A percentile compares a stretch with the other conserved stretches of the same genome.
Conservation (phyloP, 805 yeast genomes). For the Ogataea pini region DNA sequence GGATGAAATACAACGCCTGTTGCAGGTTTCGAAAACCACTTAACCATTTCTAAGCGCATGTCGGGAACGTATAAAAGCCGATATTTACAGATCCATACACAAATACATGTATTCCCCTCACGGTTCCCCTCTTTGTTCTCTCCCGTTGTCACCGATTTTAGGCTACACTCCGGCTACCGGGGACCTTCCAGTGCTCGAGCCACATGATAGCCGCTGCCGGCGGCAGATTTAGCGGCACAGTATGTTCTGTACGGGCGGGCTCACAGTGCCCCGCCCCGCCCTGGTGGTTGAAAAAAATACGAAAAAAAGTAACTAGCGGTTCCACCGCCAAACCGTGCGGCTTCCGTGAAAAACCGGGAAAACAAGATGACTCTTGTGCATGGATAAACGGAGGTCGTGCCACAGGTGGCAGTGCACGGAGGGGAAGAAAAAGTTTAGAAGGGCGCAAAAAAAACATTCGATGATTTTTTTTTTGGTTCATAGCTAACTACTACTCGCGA, state of each 20-base stretch:
- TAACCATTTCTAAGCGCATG: not conserved
- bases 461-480: not conserved
- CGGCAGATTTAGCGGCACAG: not conserved
- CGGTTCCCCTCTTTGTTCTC: constrained; percentile 8
- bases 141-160: constrained; percentile 9
- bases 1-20: not conserved
- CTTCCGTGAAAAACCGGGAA: constrained; percentile 8
- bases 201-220: constrained; percentile 2
- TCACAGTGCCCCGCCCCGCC: constrained; percentile 5
- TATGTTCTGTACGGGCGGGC: not conserved
- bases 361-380: constrained; percentile 7
- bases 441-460: too few relatives aligned
- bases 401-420: not conserved
- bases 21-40: too few relatives aligned
- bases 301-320: not conserved
- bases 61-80: not conserved
- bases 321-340: constrained; percentile 2
- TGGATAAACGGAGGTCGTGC: constrained; percentile 5
- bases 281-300: not conserved
- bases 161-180: constrained; percentile 1
- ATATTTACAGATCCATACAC: not conserved
- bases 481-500: not conserved
- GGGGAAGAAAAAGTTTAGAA: too few relatives aligned
- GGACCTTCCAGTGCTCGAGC: not conserved
- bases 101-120: not conserved